Evolutionary conservation across 1,284 basidiomycete species (phyloP).

Genomic region (Chalciporus sp.): DNA sequence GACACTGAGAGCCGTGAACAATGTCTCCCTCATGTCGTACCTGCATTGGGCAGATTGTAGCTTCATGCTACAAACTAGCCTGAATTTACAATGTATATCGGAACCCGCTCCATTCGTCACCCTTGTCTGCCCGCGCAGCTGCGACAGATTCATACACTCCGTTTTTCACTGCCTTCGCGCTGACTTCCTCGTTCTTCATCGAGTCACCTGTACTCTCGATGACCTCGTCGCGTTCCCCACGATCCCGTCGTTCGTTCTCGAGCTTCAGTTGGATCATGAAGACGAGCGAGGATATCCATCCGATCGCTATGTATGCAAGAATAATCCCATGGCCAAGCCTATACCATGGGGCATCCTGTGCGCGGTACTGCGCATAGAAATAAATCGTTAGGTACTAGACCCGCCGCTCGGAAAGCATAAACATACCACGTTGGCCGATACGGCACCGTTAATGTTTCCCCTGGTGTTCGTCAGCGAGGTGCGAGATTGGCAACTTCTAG

Average conservation of each 20-base stretch:
- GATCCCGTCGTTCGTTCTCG: slow-evolving; percentile 47
- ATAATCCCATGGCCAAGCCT: slow-evolving; percentile 53
- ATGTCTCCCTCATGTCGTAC: neutral
- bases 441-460: slow-evolving; percentile 50
- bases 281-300: slow-evolving; percentile 42
- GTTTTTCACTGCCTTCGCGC: slow-evolving; percentile 29
- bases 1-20: neutral
- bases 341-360: slow-evolving; percentile 47
- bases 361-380: slow-evolving; percentile 35
- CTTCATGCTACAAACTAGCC: neutral
- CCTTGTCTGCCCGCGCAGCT: slow-evolving; percentile 44
- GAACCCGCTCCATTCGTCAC: slow-evolving; percentile 52
- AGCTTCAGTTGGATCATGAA: slow-evolving; percentile 40
- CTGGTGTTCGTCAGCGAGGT: slow-evolving; percentile 19
- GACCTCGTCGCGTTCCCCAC: slow-evolving; percentile 50
- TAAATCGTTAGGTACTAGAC: no score
- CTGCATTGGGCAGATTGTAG: neutral
- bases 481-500: neutral
- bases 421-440: slow-evolving; percentile 47
- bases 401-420: neutral
- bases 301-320: slow-evolving; percentile 50
- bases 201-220: slow-evolving; percentile 33
- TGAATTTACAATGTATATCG: slow-evolving; percentile 36
- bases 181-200: slow-evolving; percentile 11
- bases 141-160: slow-evolving; percentile 42